phyloP scores from a whole-genome alignment of 106 monocot species.

The Dioscorea alata region DNA sequence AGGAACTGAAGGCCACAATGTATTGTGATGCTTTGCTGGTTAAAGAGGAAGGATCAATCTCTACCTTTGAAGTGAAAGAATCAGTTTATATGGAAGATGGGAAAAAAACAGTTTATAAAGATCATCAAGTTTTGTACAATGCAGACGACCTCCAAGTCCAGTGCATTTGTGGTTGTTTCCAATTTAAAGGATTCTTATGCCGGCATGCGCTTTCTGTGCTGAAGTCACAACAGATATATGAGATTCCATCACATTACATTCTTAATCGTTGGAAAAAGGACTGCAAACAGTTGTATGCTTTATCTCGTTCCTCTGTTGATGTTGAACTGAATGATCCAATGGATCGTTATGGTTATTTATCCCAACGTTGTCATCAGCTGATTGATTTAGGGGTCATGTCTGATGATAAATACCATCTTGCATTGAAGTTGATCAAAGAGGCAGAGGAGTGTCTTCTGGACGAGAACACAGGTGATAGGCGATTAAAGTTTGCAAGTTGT shows the following conservation, averaged over 20 bases:
- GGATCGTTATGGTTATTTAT: conserved; percentile 49
- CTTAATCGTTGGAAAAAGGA: conserved; percentile 45
- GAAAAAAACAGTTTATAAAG: conserved; percentile 14
- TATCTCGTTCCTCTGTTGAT: conserved; percentile 28
- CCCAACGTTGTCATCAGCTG: conserved; percentile 28
- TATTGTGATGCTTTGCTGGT: conserved; percentile 29
- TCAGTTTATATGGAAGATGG: conserved; percentile 16
- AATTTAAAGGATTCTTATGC: conserved; percentile 42
- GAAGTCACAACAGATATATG: conserved; percentile 39
- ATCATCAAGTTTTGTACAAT: conserved; percentile 38
- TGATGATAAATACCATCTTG: conserved; percentile 34
- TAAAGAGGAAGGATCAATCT: conserved; percentile 32
- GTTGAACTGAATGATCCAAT: conserved; percentile 13
- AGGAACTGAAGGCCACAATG: conserved; percentile 35
- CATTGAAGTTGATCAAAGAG: conserved; percentile 23
- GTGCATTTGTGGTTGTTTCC: conserved; percentile 37
- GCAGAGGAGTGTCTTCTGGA: conserved; percentile 34
- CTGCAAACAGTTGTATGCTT: conserved; percentile 30
- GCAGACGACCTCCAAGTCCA: conserved; percentile 16
- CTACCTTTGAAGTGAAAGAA: conserved; percentile 36
- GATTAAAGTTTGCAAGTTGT: conserved; percentile 18
- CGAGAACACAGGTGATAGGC: conserved; percentile 31
- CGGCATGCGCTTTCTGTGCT: conserved; percentile 43
- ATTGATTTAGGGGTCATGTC: conserved; percentile 28
- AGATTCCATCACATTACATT: conserved; percentile 34